phyloP scores from a whole-genome alignment of 805 yeast species.

The Torulaspora delbrueckii region DNA sequence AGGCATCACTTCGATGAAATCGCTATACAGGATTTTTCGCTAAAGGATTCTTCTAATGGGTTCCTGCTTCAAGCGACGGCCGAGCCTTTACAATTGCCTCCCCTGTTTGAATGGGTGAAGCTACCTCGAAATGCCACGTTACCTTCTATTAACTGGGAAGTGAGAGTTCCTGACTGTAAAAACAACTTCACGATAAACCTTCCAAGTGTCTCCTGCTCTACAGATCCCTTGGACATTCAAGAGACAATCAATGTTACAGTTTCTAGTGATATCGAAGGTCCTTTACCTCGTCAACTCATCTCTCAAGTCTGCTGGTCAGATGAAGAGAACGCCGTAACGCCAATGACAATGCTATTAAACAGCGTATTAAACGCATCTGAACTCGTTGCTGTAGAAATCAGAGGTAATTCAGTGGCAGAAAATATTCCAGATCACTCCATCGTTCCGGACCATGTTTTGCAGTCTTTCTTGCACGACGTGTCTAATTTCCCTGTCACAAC shows the following conservation, averaged over 20 bases:
- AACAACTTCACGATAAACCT: slow-evolving; percentile 29
- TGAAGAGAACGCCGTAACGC: slow-evolving; percentile 32
- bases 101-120: slow-evolving; percentile 16
- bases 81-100: slow-evolving; percentile 23
- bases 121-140: slow-evolving; percentile 19
- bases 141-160: slow-evolving; percentile 38
- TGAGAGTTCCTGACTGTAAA: slow-evolving; percentile 38
- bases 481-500: slow-evolving; percentile 20
- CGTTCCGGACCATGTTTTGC: slow-evolving; percentile 17
- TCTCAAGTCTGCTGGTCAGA: slow-evolving; percentile 31
- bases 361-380: slow-evolving; percentile 22
- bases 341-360: slow-evolving; percentile 29
- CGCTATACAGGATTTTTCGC: slow-evolving; percentile 22
- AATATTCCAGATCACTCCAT: slow-evolving; percentile 4
- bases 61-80: slow-evolving; percentile 23
- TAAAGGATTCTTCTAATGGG: slow-evolving; percentile 22
- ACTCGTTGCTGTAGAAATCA: slow-evolving; percentile 16
- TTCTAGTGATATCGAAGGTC: slow-evolving; percentile 19
- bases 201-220: slow-evolving; percentile 21
- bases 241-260: slow-evolving; percentile 8
- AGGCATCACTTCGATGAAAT: slow-evolving; percentile 20
- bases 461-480: slow-evolving; percentile 16
- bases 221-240: slow-evolving; percentile 10
- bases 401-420: slow-evolving; percentile 13
- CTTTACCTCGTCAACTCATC: slow-evolving; percentile 26